A percentile compares a stretch with the other conserved stretches of the same genome.
Evolutionary conservation across 441 rosid species (phyloP).

Genomic region (Populus tomentosa): DNA sequence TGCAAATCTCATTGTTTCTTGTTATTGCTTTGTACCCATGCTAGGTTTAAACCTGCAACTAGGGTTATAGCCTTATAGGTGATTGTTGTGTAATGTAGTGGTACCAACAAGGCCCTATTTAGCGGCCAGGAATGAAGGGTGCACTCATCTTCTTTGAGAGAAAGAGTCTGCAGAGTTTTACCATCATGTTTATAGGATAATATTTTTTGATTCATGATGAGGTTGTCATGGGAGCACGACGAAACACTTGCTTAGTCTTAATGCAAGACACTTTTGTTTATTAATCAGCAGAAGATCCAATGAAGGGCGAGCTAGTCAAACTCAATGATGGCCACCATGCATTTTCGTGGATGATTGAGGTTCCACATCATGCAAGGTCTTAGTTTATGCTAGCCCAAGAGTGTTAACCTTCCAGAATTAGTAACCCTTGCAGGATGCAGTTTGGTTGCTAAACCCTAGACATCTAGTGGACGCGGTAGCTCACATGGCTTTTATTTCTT

Average conservation of each 20-base stretch:
- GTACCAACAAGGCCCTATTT: constrained; percentile 18
- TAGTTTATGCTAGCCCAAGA: constrained; percentile 28
- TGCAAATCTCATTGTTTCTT: background rate
- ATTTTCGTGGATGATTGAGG: constrained; percentile 10
- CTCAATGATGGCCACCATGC: constrained; percentile 31
- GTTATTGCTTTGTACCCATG: background rate
- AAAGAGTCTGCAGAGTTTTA: constrained; percentile 12
- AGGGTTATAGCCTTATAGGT: background rate
- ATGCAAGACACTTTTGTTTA: too few relatives aligned
- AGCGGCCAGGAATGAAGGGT: constrained; percentile 29
- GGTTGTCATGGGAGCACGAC: constrained; percentile 12
- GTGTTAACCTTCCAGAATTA: constrained; percentile 36
- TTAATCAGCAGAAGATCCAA: constrained; percentile 28
- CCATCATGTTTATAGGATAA: background rate
- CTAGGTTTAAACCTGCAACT: background rate
- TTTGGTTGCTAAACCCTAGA: constrained; percentile 35
- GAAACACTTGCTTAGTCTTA: too few relatives aligned
- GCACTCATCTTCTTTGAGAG: constrained; percentile 14
- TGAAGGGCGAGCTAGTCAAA: constrained; percentile 41
- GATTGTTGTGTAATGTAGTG: constrained; percentile 6
- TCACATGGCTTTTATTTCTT: constrained; percentile 40
- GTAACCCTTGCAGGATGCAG: constrained; percentile 24
- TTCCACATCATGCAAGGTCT: constrained; percentile 32
- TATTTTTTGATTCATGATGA: constrained; percentile 9
- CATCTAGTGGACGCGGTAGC: constrained; percentile 27